These are phyloP conservation scores for Angomonas ambiguus DNA, from an alignment of 208 protist species.

Conservation along the genomic window DNA sequence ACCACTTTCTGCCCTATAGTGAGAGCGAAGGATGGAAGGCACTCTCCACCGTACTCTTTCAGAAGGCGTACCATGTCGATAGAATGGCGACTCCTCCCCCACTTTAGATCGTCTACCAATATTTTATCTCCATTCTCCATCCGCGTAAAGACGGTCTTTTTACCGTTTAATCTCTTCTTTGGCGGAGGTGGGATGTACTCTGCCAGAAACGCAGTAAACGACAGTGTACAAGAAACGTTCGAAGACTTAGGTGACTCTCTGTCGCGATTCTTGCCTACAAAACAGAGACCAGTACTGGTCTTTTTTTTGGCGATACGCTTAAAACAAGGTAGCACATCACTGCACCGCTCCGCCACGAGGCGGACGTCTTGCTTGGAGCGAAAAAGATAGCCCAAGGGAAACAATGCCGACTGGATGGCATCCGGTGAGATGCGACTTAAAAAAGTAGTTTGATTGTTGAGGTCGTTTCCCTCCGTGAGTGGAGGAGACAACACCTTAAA, in stretches of 20 bases:
- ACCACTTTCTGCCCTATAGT: slow-evolving; percentile 70
- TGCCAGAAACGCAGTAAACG: slow-evolving; percentile 56
- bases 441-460: slow-evolving; percentile 80
- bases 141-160: slow-evolving; percentile 44
- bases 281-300: slow-evolving; percentile 82
- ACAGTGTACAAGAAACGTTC: slow-evolving; percentile 11
- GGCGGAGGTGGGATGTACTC: slow-evolving; percentile 44
- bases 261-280: slow-evolving; percentile 33
- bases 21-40: slow-evolving; percentile 56
- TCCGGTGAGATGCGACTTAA: slow-evolving; percentile 39
- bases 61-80: neutral
- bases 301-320: slow-evolving; percentile 36
- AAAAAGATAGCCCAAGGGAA: slow-evolving; percentile 76
- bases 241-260: neutral
- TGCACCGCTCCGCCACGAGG: slow-evolving; percentile 20
- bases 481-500: slow-evolving; percentile 46
- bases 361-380: slow-evolving; percentile 59
- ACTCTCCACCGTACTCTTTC: slow-evolving; percentile 18
- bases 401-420: slow-evolving; percentile 32
- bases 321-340: slow-evolving; percentile 2
- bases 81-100: neutral
- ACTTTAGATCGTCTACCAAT: neutral
- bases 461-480: slow-evolving; percentile 42
- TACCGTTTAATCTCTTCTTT: neutral
- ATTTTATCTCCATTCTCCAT: slow-evolving; percentile 21